Evolutionary conservation across 306 rosid species (phyloP).

Genomic region (Dicorynia guianensis): DNA sequence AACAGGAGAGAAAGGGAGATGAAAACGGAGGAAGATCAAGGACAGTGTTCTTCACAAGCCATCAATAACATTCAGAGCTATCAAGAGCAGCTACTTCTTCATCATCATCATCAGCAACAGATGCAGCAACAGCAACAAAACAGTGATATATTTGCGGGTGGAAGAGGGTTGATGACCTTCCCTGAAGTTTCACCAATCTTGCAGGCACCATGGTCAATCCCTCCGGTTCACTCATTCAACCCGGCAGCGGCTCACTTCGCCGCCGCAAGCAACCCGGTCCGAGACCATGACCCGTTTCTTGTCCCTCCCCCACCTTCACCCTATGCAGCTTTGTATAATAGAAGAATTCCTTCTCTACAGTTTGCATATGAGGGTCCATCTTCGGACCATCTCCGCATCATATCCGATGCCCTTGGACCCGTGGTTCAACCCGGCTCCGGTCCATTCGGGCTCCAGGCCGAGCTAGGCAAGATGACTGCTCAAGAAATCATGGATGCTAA

Average conservation of each 20-base stretch:
- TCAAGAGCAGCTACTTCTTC: constrained; percentile 76
- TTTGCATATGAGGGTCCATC: constrained; percentile 69
- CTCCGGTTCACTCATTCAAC: constrained; percentile 64
- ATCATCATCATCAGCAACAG: constrained; percentile 63
- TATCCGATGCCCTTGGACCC: constrained; percentile 74
- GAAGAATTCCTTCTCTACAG: constrained; percentile 69
- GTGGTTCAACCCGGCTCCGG: constrained; percentile 63
- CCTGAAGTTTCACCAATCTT: constrained; percentile 65
- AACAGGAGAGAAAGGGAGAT: constrained; percentile 39
- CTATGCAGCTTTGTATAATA: constrained; percentile 65
- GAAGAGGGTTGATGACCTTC: constrained; percentile 53
- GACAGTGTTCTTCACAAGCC: constrained; percentile 74
- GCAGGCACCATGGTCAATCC: constrained; percentile 68
- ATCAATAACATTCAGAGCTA: constrained; percentile 64
- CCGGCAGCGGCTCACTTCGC: constrained; percentile 39
- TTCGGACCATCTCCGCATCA: constrained; percentile 74
- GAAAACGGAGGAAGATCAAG: constrained; percentile 72
- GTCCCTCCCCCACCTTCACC: constrained; percentile 60
- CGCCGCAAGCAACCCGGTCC: constrained; percentile 38
- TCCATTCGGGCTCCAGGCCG: constrained; percentile 87
- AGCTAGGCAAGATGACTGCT: constrained; percentile 83
- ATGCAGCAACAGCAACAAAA: constrained; percentile 61
- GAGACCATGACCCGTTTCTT: constrained; percentile 67
- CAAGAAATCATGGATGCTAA: constrained; percentile 98
- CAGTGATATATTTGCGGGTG: constrained; percentile 46